Base-by-base conservation (phyloP, 176 grass and related monocot species). In the Rhynchospora pubera region DNA sequence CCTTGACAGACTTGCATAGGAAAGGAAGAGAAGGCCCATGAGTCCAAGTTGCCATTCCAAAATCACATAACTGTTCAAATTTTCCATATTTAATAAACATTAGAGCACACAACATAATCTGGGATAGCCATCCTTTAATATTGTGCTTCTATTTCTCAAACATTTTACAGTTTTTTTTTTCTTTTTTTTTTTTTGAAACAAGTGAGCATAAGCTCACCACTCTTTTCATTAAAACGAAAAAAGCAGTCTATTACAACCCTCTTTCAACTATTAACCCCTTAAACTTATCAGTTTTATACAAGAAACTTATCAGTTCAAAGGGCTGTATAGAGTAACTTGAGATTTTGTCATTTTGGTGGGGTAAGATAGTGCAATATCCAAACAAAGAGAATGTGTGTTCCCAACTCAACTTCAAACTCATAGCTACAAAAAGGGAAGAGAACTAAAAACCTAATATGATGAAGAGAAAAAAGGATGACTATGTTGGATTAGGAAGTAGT, bases 1-100 rank as follows among this genome's bases (percentile, higher is more conserved):
- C 88, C 66, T 86, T 89, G 26, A 89, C 88, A 57, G 84, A 79
- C 65, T 86, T 89, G 80, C 88, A 89, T 55, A 89, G 88, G 75
- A 89, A 89, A 65, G 88, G 88, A 30, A 86, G 43, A 79, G 88
- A 86, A 43, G 84, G 79, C 11, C 84, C 88, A 79, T 83, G 71
- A 32, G 84, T 86, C 88, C 88, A 89, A 80, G 88, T 86, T 57
- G 88, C 88, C 73, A 89, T 79, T 75, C 88, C 88, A 83, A 89
- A 89, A 86, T 89, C 88, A 8, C 88, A 89, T 30, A 89, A 72
- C 88, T 89, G 79, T 55, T 63, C 19, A 60, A 30, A 82, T 19
- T 65, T 51, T 9, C 10, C 51, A 64, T 65, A 4, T 65, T 28
- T 65, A 62, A 52, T 58, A 60, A 5, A 80, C 4, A 61, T 39